Evolutionary conservation across 805 yeast genomes (phyloP).

Genomic region (Yamadazyma laniorum): DNA sequence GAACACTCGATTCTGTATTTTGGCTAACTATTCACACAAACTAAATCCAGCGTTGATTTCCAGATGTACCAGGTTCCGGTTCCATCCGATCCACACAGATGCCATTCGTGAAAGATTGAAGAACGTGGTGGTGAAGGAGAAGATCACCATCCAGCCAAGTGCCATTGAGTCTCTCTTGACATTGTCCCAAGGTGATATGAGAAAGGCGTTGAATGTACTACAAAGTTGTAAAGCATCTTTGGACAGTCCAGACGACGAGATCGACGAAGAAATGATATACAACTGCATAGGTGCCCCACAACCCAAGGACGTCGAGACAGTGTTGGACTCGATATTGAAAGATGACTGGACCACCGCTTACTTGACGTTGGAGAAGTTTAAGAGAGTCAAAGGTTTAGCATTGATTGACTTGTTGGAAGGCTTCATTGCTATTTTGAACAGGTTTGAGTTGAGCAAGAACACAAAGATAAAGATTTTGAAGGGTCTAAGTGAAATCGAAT

Average conservation of each 20-base stretch:
- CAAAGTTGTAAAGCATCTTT: slow-evolving; percentile 89
- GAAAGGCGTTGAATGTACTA: slow-evolving; percentile 86
- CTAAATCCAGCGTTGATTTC: slow-evolving; percentile 92
- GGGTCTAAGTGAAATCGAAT: slow-evolving; percentile 84
- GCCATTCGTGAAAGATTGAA: slow-evolving; percentile 70
- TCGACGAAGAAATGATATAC: slow-evolving; percentile 74
- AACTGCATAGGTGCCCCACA: slow-evolving; percentile 96
- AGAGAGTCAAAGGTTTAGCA: slow-evolving; percentile 80
- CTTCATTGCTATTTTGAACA: slow-evolving; percentile 65
- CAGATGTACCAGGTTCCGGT: slow-evolving; percentile 93
- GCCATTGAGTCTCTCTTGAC: slow-evolving; percentile 67
- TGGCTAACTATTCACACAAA: slow-evolving; percentile 95
- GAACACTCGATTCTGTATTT: slow-evolving; percentile 91
- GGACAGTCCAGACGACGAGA: slow-evolving; percentile 32
- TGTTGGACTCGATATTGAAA: slow-evolving; percentile 72
- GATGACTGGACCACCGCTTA: slow-evolving; percentile 87
- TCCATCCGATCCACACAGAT: slow-evolving; percentile 69
- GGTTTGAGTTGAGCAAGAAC: slow-evolving; percentile 59
- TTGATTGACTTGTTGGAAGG: slow-evolving; percentile 80
- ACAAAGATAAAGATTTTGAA: slow-evolving; percentile 65
- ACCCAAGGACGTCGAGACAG: slow-evolving; percentile 76
- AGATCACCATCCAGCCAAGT: slow-evolving; percentile 51
- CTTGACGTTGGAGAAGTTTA: slow-evolving; percentile 61
- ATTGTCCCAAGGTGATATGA: slow-evolving; percentile 93
- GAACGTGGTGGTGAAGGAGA: slow-evolving; percentile 68